Percentiles rank a stretch among this genome's conserved stretches.
These are phyloP conservation scores for Sporobolomyces roseus DNA, from an alignment of 768 basidiomycete species.

Conservation along the genomic window DNA sequence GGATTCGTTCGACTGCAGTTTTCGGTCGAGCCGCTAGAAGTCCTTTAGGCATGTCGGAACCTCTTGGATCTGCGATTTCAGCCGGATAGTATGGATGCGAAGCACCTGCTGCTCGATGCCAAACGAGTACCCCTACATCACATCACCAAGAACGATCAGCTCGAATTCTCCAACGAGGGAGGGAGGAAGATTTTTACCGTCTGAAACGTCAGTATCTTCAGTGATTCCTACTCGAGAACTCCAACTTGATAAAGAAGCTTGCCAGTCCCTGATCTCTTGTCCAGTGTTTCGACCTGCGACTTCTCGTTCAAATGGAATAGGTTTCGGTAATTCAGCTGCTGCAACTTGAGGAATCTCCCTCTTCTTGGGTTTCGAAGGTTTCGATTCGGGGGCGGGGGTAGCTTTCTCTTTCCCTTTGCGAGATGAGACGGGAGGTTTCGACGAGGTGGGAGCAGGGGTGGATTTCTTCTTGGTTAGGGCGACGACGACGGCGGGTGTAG, in stretches of 20 bases:
- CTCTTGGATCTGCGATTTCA: slow-evolving; percentile 2
- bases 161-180: neutral
- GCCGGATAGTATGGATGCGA: neutral
- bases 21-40: neutral
- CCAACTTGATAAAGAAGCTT: neutral
- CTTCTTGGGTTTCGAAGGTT: too few species aligned
- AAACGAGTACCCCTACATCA: neutral
- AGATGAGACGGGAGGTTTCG: neutral
- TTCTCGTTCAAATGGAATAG: too few species aligned
- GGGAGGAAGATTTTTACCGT: neutral
- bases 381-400: too few species aligned
- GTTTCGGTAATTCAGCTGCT: too few species aligned
- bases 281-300: too few species aligned
- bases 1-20: neutral
- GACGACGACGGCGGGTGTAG: too few species aligned
- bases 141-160: too few species aligned
- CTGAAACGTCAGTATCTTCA: neutral
- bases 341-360: too few species aligned
- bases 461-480: too few species aligned
- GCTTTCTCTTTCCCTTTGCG: slow-evolving; percentile 13
- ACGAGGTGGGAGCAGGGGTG: neutral
- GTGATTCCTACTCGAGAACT: neutral
- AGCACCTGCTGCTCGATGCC: neutral
- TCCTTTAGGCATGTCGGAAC: slow-evolving; percentile 35
- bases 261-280: neutral